A percentile compares a stretch with the other conserved stretches of the same genome.
Evolutionary conservation across 2,329 filamentous ascomycete species (phyloP).

Genomic region (Talaromyces albobiverticillius): DNA sequence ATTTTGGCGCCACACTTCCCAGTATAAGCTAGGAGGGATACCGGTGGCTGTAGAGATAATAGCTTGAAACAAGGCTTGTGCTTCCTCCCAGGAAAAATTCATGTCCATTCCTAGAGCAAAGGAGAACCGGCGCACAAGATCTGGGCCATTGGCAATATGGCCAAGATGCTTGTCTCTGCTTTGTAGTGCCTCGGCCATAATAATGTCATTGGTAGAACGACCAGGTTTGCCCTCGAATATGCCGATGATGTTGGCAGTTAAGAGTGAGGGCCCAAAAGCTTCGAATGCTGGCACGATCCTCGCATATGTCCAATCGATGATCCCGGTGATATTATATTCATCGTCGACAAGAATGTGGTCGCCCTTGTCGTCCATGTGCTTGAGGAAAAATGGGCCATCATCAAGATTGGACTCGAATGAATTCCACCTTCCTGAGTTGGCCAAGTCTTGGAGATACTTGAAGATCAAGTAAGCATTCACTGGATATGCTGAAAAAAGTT

Average conservation of each 20-base stretch:
- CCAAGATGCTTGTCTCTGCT: background rate
- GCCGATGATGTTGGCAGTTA: slow-evolving; percentile 2
- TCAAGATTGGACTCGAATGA: background rate
- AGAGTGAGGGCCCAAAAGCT: slow-evolving; percentile 13
- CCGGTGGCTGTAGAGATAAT: slow-evolving; percentile 8
- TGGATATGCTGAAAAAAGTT: slow-evolving; percentile 5
- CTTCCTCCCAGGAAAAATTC: slow-evolving; percentile 5
- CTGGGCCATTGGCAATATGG: slow-evolving; percentile 2
- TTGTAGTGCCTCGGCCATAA: background rate
- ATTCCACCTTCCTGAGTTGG: slow-evolving; percentile 6
- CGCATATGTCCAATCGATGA: slow-evolving; percentile 4
- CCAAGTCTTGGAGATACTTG: slow-evolving; percentile 10
- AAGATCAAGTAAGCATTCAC: slow-evolving; percentile 9
- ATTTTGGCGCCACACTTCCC: background rate
- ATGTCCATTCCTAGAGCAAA: slow-evolving; percentile 11
- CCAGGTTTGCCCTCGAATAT: slow-evolving; percentile 6
- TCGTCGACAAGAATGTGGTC: background rate
- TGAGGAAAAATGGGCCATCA: background rate
- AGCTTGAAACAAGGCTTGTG: background rate
- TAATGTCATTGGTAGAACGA: background rate
- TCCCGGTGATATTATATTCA: background rate
- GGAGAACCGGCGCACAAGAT: slow-evolving; percentile 12
- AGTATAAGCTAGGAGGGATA: background rate
- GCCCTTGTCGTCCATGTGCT: slow-evolving; percentile 1
- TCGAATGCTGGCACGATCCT: slow-evolving; percentile 11